Evolutionary conservation across 208 protist species (phyloP), one percentile per base, ranked within the genome.

Genomic region (Leishmania aethiopica): DNA sequence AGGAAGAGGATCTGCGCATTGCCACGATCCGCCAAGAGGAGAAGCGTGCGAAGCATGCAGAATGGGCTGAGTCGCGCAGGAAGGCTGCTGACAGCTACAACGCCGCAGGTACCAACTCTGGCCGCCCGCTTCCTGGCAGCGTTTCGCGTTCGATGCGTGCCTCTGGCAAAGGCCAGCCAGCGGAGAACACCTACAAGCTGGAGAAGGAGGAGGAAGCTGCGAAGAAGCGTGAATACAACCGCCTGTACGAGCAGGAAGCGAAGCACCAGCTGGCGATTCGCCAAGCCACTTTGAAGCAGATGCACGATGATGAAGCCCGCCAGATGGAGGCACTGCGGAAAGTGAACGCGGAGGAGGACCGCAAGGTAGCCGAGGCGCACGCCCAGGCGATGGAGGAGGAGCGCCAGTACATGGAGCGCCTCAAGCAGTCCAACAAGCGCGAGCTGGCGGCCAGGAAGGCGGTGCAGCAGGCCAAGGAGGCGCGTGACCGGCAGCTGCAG

Each of bases 141-240:
- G 90, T 86, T 25, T 82, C 84, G 19, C 91, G 87, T 80, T 92
- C 88, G 5, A 62, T 79, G 70, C 75, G 75, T 42, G 76, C 77
- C 55, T 47, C 80, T 19, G 73, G 75, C 49, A 77, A 77, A 42
- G 59, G 66, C 2, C 57, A 90, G 55, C 83, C 86, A 45, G 84
- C 57, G 8, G 84, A 85, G 47, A 94, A 90, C 78, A 86, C 85
- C 11, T 92, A 91, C 75, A 79, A 91, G 51, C 81, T 89, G 28
- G 71, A 94, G 62, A 85, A 90, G 77, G 80, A 93, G 72, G 84
- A 90, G 73, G 91, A 91, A 73, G 83, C 85, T 5, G 80, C 89
- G 40, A 91, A 91, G 79, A 95, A 95, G 82, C 85, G 85, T 7
- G 92, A 89, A 83, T 94, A 95, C 87, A 76, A 88, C 75, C 80